Conservation (phyloP, 108 stramenopile species). For the Nitzschia sp. region DNA sequence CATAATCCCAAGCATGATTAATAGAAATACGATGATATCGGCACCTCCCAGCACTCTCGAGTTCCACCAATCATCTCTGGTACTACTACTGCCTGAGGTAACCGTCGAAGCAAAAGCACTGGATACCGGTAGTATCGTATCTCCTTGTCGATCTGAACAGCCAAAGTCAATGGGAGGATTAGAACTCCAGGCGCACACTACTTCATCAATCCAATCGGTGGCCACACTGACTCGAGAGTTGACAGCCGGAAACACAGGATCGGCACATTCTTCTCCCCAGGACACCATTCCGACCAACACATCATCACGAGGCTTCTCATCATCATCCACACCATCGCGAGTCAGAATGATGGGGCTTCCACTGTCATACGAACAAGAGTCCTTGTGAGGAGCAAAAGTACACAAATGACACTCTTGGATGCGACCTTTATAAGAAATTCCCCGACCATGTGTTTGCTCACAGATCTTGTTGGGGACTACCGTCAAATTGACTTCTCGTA, state of each 20-base stretch:
- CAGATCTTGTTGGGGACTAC: constrained; percentile 11
- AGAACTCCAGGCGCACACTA: constrained; percentile 36
- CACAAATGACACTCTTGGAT: constrained; percentile 11
- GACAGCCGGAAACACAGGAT: constrained; percentile 39
- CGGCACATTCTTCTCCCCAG: constrained; percentile 24
- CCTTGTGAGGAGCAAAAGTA: constrained; percentile 17
- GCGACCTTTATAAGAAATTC: constrained; percentile 14
- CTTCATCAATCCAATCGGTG: constrained; percentile 47
- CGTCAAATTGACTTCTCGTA: constrained; percentile 18
- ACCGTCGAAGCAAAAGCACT: too few species aligned
- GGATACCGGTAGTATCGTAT: too few species aligned
- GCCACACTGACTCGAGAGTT: constrained; percentile 48
- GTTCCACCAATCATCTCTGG: too few species aligned
- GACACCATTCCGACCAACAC: constrained; percentile 9
- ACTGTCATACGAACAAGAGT: constrained; percentile 32
- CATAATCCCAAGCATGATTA: too few species aligned
- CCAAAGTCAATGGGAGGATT: constrained; percentile 29
- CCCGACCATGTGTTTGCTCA: constrained; percentile 1
- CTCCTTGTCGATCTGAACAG: too few species aligned
- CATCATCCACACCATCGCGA: neutral
- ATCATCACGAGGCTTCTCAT: neutral
- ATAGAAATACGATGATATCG: too few species aligned
- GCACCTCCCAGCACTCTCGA: too few species aligned
- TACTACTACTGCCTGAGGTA: too few species aligned
- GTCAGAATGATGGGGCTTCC: constrained; percentile 32